Base-by-base conservation (phyloP, 306 rosid genomes). In the Rubus idaeus region DNA sequence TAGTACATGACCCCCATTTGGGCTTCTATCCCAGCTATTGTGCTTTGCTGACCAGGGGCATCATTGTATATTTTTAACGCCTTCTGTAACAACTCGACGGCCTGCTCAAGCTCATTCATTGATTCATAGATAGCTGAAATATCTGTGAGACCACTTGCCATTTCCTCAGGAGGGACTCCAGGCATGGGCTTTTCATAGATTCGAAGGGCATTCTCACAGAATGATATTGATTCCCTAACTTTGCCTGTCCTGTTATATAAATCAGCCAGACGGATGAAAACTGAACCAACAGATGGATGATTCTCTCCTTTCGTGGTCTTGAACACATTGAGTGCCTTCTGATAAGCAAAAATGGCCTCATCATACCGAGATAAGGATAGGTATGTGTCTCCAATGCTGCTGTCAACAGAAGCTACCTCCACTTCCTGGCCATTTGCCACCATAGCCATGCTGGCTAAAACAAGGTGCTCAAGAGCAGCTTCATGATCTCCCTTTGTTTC, bases 21-120 rank as follows among this genome's bases (percentile, higher is more conserved):
- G 64, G 99, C 99, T 84, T 96, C 97, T 74, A 96, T 90, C 71
- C 99, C 97, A 21, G 97, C 97, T 45, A 96, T 78, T 46, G 94
- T 88, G 83, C 81, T 89, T 53, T 89, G 92, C 76, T 93, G 98
- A 46, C 99, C 90, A 10, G 98, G 93, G 55, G 89, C 90, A 67
- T 86, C 86, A 23, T 80, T 87, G 56, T 89, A 83, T 82, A 91
- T 91, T 76, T 65, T 81, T 46, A 91, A 70, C 20, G 98, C 97
- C 85, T 83, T 92, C 56, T 80, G 86, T 4, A 96, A 81, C 77
- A 96, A 83, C 73, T 87, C 79, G 71, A 96, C 83, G 45, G 99
- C 98, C 75, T 83, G 86, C 81, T 90, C 93, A 70, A 87, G 84
- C 81, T 93, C 96, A 79, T 91, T 85, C 93, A 93, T 92, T 11